These are phyloP conservation scores for Beta corolliflora DNA, from an alignment of 179 eudicot genomes.

Conservation along the genomic window DNA sequence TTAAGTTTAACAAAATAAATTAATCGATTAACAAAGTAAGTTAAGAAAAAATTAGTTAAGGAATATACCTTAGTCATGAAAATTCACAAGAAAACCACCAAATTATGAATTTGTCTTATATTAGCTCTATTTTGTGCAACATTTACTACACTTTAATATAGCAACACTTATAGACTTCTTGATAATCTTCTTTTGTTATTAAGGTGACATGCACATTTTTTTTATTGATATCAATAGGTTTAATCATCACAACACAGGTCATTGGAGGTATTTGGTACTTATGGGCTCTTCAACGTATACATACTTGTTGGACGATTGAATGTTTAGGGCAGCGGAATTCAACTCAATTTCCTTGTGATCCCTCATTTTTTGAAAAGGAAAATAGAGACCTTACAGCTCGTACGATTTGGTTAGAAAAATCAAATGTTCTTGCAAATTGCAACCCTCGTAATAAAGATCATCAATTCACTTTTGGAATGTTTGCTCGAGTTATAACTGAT, in stretches of 20 bases:
- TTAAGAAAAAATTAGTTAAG: no score
- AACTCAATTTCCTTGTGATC: constrained; percentile 35
- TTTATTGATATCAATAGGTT: neutral
- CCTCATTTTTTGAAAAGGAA: constrained; percentile 44
- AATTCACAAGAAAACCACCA: no score
- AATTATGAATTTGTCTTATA: no score
- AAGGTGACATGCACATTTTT: neutral
- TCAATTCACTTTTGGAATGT: constrained; percentile 72
- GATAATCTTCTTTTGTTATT: no score
- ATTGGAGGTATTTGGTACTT: constrained; percentile 84
- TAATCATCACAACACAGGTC: constrained; percentile 42
- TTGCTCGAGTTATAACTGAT: constrained; percentile 60
- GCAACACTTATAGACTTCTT: no score
- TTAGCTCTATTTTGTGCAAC: no score
- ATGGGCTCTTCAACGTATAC: constrained; percentile 70
- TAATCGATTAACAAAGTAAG: no score
- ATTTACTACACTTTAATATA: no score
- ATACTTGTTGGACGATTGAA: constrained; percentile 65
- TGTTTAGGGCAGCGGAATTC: constrained; percentile 39
- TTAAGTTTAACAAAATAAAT: no score
- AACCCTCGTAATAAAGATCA: constrained; percentile 56
- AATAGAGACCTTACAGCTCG: constrained; percentile 37
- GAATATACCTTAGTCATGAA: no score
- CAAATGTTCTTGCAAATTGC: constrained; percentile 49
- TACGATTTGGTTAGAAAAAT: constrained; percentile 50